Evolutionary conservation across 805 yeast genomes (phyloP), one percentile per base, ranked within the genome.

Genomic region (Ogataea neopini): DNA sequence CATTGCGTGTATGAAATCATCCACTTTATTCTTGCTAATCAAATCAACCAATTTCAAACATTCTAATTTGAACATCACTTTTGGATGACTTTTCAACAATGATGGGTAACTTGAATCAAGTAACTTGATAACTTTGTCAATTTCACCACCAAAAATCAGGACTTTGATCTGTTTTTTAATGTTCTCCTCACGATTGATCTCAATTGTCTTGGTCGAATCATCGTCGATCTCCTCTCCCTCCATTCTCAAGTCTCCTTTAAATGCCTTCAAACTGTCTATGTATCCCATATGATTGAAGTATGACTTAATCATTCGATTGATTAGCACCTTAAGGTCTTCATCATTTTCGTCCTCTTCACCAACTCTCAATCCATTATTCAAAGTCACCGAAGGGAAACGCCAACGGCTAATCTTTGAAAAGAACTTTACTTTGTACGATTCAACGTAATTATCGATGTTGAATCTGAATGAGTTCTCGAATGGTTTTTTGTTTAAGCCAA

Each of bases 281-380:
- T 73, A 77, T 2, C 89, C 89, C 45, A 75, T 73, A 57, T 81
- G 80, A n/a, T 74, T 70, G 32, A 84, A 73, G 59, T 82, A 83
- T 11, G 73, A 64, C n/a, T 69, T 52, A n/a, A 63, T 51, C 29
- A 63, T 35, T 14, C 44, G 40, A 48, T 62, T 63, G 11, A 48
- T 47, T 20, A 57, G 36, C 11, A 38, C 22, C 22, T 52, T 53
- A 23, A 60, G 26, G 40, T 57, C 60, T n/a, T 36, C 40, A 15
- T 55, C 53, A 22, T 56, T 54, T 7, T 57, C 58, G 9, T 36
- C 40, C n/a, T 54, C 53, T 17, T 56, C 57, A 13, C 46, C 42
- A 9, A 55, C 28, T 15, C 34, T 37, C 2, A 19, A 32, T 2
- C 52, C 56, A 37, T 40, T 26, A 6, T 52, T 45, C 6, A 53